phyloP scores from a whole-genome alignment of 2,329 filamentous ascomycete genomes.

The Hymenoscyphus fructigenus region DNA sequence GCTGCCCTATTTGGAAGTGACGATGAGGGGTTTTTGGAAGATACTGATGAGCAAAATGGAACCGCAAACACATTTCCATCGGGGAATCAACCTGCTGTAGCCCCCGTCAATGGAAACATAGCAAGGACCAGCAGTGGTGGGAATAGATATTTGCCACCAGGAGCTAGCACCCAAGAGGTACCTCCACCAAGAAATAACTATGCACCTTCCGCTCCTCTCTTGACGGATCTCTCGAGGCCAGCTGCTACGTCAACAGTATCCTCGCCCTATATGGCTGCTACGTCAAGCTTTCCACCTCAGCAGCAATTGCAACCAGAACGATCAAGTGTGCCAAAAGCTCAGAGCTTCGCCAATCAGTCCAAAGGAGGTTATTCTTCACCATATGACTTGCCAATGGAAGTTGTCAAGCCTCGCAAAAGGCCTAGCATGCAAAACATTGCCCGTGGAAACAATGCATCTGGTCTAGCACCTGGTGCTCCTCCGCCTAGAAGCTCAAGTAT shows the following conservation, averaged over 20 bases:
- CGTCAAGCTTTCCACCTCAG: constrained; percentile 23
- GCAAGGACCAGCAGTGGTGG: constrained; percentile 24
- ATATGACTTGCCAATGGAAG: constrained; percentile 90
- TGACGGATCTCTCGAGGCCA: constrained; percentile 34
- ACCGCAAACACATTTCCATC: constrained; percentile 31
- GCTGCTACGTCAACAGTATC: constrained; percentile 13
- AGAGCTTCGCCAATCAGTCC: constrained; percentile 87
- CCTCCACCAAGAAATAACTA: constrained; percentile 28
- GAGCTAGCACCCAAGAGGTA: constrained; percentile 12
- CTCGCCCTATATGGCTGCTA: constrained; percentile 26
- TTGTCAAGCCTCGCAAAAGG: constrained; percentile 70
- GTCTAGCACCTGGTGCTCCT: constrained; percentile 17
- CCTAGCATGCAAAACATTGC: constrained; percentile 50
- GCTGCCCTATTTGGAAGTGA: constrained; percentile 75
- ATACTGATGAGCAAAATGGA: constrained; percentile 28
- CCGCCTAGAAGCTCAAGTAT: constrained; percentile 35
- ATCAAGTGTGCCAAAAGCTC: constrained; percentile 56
- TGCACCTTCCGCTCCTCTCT: constrained; percentile 31
- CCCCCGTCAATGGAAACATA: constrained; percentile 37
- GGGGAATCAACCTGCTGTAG: constrained; percentile 30
- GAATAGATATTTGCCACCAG: constrained; percentile 34
- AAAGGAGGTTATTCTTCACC: constrained; percentile 93
- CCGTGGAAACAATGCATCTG: constrained; percentile 27
- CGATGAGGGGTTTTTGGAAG: constrained; percentile 81
- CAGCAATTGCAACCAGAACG: constrained; percentile 32